Conservation (phyloP, 176 grass and related monocot species). For the Lolium multiflorum region DNA sequence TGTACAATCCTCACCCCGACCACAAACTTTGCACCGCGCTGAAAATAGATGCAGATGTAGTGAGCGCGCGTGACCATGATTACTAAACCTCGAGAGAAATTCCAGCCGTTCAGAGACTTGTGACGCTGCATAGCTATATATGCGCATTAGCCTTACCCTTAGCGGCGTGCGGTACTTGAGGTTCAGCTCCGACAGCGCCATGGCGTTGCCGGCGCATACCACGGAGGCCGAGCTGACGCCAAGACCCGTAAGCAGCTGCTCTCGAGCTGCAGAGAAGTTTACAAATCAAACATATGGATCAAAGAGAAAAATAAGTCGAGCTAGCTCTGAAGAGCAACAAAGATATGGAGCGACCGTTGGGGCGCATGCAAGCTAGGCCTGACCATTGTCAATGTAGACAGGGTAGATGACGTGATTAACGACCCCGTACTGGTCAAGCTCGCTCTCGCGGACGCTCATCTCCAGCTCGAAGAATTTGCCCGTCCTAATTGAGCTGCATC, state of each 20-base stretch:
- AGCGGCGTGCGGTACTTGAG: slow-evolving; percentile 62
- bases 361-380: not conserved
- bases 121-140: not conserved
- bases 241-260: slow-evolving; percentile 44
- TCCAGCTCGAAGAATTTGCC: slow-evolving; percentile 61
- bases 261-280: slow-evolving; percentile 43
- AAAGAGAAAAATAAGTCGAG: not conserved
- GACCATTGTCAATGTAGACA: slow-evolving; percentile 38
- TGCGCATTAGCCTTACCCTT: not conserved
- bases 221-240: slow-evolving; percentile 43
- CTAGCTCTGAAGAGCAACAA: too few species aligned
- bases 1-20: slow-evolving; percentile 53
- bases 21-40: slow-evolving; percentile 49
- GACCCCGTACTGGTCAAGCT: slow-evolving; percentile 66
- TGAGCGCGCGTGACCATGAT: too few species aligned
- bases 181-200: slow-evolving; percentile 56
- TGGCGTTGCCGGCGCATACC: slow-evolving; percentile 49
- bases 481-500: slow-evolving; percentile 7
- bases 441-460: slow-evolving; percentile 65
- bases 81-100: not conserved
- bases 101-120: not conserved
- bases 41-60: not conserved
- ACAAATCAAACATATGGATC: not conserved
- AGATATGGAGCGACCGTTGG: too few species aligned
- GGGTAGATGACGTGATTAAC: slow-evolving; percentile 63